phyloP scores from a whole-genome alignment of 306 rosid genomes.

The Cucurbita argyrosperma region DNA sequence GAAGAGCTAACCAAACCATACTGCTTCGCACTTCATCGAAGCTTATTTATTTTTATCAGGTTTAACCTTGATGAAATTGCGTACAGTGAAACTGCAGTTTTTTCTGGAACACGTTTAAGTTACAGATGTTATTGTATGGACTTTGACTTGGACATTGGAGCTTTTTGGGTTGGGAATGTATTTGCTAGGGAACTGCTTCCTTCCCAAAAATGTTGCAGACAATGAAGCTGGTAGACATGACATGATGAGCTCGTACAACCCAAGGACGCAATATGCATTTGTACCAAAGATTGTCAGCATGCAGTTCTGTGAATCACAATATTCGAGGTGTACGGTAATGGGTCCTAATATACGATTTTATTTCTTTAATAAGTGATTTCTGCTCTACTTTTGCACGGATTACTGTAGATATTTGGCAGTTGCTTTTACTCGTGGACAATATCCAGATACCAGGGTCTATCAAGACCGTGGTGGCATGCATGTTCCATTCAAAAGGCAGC shows the following conservation, averaged over 20 bases:
- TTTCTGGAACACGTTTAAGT: not conserved
- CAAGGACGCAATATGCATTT: slow-evolving; percentile 72
- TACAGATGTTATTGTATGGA: not conserved
- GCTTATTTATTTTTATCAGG: not conserved
- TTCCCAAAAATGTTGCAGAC: not conserved
- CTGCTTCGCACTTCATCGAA: not conserved
- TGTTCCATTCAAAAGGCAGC: slow-evolving; percentile 36
- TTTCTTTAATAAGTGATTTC: not conserved
- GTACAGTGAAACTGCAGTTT: not conserved
- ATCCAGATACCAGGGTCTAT: slow-evolving; percentile 6
- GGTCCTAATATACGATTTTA: not conserved
- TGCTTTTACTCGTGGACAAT: slow-evolving; percentile 43
- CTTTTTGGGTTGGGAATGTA: not conserved
- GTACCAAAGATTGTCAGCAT: slow-evolving; percentile 45
- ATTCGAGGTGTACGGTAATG: slow-evolving; percentile 40
- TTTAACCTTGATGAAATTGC: not conserved
- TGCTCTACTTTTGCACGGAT: not conserved
- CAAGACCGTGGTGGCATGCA: not conserved
- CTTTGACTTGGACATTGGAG: not conserved
- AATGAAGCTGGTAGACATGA: slow-evolving; percentile 4
- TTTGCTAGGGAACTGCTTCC: not conserved
- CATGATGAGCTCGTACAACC: slow-evolving; percentile 42
- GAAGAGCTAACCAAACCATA: not conserved
- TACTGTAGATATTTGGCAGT: slow-evolving; percentile 49
- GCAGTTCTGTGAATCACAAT: slow-evolving; percentile 47